phyloP scores from a whole-genome alignment of 495 filamentous ascomycete genomes.

The Penicillium pancosmium region DNA sequence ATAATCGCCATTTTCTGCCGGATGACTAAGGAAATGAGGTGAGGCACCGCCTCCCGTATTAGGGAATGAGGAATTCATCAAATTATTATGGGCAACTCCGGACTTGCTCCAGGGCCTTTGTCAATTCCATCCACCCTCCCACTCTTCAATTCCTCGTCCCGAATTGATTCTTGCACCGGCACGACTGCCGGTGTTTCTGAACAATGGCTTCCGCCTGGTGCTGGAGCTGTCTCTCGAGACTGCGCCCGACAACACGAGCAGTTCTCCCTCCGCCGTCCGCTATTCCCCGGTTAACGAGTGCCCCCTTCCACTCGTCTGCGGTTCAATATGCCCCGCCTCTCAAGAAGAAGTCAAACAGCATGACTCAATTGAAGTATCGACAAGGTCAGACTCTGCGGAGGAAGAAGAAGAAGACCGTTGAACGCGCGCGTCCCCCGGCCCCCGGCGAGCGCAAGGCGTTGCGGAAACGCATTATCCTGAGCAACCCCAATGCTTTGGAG shows the following conservation, averaged over 20 bases:
- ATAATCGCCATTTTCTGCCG: constrained; percentile 36
- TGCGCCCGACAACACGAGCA: constrained; percentile 51
- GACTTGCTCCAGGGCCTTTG: constrained; percentile 15
- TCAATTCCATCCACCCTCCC: constrained; percentile 24
- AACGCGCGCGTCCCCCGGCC: constrained; percentile 54
- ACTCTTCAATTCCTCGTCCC: constrained; percentile 23
- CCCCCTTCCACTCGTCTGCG: constrained; percentile 48
- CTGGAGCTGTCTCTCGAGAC: constrained; percentile 65
- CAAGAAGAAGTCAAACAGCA: constrained; percentile 39
- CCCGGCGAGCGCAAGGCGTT: constrained; percentile 83
- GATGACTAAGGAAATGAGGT: constrained; percentile 24
- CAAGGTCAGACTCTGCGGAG: constrained; percentile 48
- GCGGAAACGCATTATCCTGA: constrained; percentile 85
- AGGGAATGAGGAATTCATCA: constrained; percentile 31
- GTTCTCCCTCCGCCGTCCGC: constrained; percentile 38
- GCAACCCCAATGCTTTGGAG: constrained; percentile 87
- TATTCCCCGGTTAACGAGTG: constrained; percentile 37
- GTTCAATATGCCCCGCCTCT: constrained; percentile 40
- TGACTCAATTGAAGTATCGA: constrained; percentile 34
- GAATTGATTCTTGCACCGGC: constrained; percentile 41
- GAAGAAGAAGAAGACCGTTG: constrained; percentile 47
- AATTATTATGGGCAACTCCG: constrained; percentile 34
- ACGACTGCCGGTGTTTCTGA: constrained; percentile 35
- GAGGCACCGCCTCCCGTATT: constrained; percentile 27
- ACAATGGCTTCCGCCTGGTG: constrained; percentile 69